Conservation (phyloP, 106 monocot species). For the Gastrodia elata region DNA sequence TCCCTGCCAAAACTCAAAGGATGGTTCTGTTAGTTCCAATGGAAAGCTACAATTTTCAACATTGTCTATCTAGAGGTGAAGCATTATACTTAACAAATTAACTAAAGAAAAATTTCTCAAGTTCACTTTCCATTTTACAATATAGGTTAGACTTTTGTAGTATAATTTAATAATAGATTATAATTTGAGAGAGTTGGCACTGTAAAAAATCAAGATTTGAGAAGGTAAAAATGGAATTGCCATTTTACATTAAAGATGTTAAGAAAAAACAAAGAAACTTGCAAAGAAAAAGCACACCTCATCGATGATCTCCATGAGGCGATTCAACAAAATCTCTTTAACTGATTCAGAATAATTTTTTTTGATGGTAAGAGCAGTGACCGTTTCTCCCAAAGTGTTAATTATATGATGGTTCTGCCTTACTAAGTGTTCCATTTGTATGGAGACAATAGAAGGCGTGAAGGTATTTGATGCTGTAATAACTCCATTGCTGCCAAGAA, state of each 20-base stretch:
- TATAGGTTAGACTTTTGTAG: no score
- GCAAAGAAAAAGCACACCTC: slow-evolving; percentile 27
- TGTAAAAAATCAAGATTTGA: neutral
- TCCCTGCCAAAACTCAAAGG: slow-evolving; percentile 24
- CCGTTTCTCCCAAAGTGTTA: slow-evolving; percentile 24
- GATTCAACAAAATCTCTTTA: slow-evolving; percentile 28
- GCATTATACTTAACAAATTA: no score
- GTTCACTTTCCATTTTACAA: no score
- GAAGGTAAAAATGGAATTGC: no score
- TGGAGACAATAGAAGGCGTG: slow-evolving; percentile 34
- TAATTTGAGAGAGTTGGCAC: neutral
- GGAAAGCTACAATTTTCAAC: neutral
- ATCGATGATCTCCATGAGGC: slow-evolving; percentile 32
- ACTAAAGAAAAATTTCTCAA: no score
- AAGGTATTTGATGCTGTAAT: slow-evolving; percentile 9
- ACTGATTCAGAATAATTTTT: slow-evolving; percentile 31
- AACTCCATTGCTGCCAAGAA: slow-evolving; percentile 24
- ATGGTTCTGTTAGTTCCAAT: neutral
- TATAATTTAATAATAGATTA: neutral
- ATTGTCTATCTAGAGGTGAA: no score
- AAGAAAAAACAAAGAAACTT: neutral
- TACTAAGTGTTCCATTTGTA: slow-evolving; percentile 45
- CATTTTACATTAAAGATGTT: neutral
- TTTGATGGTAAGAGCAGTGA: slow-evolving; percentile 13
- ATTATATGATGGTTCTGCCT: slow-evolving; percentile 36